A percentile compares a stretch with the other conserved stretches of the same genome.
Conservation (phyloP, 2,329 filamentous ascomycete species). For the Aspergillus puulaauensis region DNA sequence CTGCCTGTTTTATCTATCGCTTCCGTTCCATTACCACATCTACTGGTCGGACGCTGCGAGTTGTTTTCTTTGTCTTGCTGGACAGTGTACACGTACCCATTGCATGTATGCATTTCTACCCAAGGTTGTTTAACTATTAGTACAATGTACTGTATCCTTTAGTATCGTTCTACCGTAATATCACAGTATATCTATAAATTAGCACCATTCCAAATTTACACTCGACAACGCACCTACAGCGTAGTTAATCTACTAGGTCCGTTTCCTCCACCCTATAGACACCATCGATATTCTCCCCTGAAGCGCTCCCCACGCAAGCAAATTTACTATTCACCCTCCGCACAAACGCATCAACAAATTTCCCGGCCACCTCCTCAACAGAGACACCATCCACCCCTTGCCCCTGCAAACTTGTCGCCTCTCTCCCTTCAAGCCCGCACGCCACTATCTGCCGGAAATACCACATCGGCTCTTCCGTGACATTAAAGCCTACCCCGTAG, state of each 20-base stretch:
- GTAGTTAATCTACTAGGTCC: conserved; percentile 23
- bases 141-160: no score
- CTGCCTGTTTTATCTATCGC: neutral
- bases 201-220: neutral
- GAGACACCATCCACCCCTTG: conserved; percentile 42
- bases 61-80: neutral
- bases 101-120: conserved; percentile 1
- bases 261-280: conserved; percentile 39
- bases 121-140: neutral
- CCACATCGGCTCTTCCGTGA: conserved; percentile 60
- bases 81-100: neutral
- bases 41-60: neutral
- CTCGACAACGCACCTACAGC: neutral
- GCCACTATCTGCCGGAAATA: conserved; percentile 75
- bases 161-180: neutral
- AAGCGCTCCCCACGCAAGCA: conserved; percentile 28
- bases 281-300: conserved; percentile 38
- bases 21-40: neutral
- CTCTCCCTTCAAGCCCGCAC: conserved; percentile 79
- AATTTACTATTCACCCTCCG: conserved; percentile 36
- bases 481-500: conserved; percentile 73
- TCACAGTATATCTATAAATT: neutral
- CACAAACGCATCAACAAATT: conserved; percentile 42
- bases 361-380: conserved; percentile 40
- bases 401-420: conserved; percentile 70